phyloP scores from a whole-genome alignment of 805 yeast species.

The Cyberlindnera amylophila region DNA sequence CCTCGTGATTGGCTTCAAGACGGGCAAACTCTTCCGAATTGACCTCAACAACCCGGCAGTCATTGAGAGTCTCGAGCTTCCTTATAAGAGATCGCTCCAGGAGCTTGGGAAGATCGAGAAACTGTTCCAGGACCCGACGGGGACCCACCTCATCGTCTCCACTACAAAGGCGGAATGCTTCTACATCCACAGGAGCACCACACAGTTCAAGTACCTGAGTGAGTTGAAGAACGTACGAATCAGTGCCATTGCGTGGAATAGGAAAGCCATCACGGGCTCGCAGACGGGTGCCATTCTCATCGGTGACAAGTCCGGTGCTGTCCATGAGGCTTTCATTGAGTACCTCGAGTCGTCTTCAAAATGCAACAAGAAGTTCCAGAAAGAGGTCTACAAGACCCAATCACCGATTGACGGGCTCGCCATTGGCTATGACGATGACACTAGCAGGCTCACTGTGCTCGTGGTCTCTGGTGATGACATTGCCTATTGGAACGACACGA shows the following conservation, averaged over 20 bases:
- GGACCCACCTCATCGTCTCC: conserved; percentile 48
- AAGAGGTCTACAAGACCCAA: conserved; percentile 31
- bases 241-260: conserved; percentile 40
- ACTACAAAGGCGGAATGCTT: conserved; percentile 44
- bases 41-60: conserved; percentile 62
- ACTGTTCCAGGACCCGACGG: conserved; percentile 48
- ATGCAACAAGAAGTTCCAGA: conserved; percentile 38
- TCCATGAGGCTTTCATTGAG: conserved; percentile 46
- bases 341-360: conserved; percentile 35
- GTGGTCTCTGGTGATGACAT: conserved; percentile 31
- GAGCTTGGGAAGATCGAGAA: conserved; percentile 30
- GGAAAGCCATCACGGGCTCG: conserved; percentile 30
- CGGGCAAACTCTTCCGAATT: conserved; percentile 57
- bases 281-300: conserved; percentile 45
- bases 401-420: conserved; percentile 28
- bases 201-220: conserved; percentile 38
- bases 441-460: conserved; percentile 15
- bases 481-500: conserved; percentile 25
- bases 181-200: conserved; percentile 41
- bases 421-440: conserved; percentile 10
- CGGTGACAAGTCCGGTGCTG: conserved; percentile 44
- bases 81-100: conserved; percentile 27
- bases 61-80: conserved; percentile 41
- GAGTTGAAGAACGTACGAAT: conserved; percentile 45
- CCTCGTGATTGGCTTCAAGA: conserved; percentile 48